These are phyloP conservation scores for Phytopythium ostracodes DNA, from an alignment of 352 stramenopile genomes.

Conservation along the genomic window DNA sequence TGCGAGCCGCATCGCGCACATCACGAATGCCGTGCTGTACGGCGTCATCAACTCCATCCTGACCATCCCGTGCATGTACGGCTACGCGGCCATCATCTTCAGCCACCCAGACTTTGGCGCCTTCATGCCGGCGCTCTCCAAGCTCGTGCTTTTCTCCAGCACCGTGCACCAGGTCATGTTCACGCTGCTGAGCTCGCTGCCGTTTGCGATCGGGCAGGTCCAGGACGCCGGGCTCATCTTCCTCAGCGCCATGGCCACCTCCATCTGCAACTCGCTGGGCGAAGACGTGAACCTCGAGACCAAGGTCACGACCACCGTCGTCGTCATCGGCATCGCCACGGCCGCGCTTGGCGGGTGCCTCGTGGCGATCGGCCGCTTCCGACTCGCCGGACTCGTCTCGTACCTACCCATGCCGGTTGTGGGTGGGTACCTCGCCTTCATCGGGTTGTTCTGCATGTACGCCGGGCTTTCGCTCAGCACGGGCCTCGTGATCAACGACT, in stretches of 20 bases:
- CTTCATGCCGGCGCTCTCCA: slow-evolving; percentile 90
- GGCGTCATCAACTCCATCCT: slow-evolving; percentile 94
- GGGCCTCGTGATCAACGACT: slow-evolving; percentile 86
- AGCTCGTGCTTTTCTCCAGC: slow-evolving; percentile 96
- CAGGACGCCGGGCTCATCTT: slow-evolving; percentile 99
- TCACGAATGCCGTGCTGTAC: slow-evolving; percentile 78
- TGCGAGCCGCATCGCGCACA: slow-evolving; percentile 19
- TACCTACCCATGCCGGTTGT: slow-evolving; percentile 97
- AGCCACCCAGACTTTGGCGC: slow-evolving; percentile 83
- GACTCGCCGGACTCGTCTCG: slow-evolving; percentile 93
- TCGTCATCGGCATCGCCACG: slow-evolving; percentile 91
- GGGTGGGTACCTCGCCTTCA: slow-evolving; percentile 97
- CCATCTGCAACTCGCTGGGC: slow-evolving; percentile 78
- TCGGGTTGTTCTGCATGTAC: slow-evolving; percentile 95
- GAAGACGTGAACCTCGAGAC: slow-evolving; percentile 54
- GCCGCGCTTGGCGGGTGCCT: slow-evolving; percentile 90
- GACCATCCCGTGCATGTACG: slow-evolving; percentile 93
- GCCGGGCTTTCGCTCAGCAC: slow-evolving; percentile 91
- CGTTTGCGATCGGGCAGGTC: slow-evolving; percentile 97
- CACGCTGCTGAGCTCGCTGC: slow-evolving; percentile 87
- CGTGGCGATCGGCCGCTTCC: slow-evolving; percentile 93
- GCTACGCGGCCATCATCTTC: slow-evolving; percentile 96
- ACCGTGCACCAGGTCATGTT: slow-evolving; percentile 93
- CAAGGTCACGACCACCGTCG: slow-evolving; percentile 92
- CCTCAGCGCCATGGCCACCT: slow-evolving; percentile 92